Percentiles rank a stretch among this genome's conserved stretches.
phyloP scores from a whole-genome alignment of 2,329 filamentous ascomycete species.

The Pestalotiopsis sp. region DNA sequence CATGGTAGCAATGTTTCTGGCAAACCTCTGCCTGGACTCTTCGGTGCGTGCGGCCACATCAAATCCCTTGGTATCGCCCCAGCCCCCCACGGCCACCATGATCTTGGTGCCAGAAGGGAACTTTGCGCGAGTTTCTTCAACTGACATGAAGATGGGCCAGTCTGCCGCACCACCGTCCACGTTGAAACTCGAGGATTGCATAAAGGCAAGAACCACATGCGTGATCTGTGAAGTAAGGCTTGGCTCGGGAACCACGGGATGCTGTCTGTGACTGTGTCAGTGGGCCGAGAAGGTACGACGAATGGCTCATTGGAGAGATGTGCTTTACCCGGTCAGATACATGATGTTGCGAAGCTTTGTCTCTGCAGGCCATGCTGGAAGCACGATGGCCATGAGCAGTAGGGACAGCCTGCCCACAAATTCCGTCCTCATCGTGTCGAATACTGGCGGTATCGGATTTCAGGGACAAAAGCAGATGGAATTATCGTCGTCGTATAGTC shows the following conservation, averaged over 20 bases:
- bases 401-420: conserved; percentile 16
- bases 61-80: conserved; percentile 65
- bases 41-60: conserved; percentile 49
- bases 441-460: background rate
- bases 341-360: conserved; percentile 32
- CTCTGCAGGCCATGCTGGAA: conserved; percentile 13
- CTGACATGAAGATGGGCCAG: conserved; percentile 53
- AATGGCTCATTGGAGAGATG: background rate
- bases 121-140: conserved; percentile 52
- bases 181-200: conserved; percentile 53
- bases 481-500: background rate
- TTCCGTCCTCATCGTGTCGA: background rate
- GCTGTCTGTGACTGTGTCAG: conserved; percentile 26
- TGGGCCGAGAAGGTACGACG: conserved; percentile 1
- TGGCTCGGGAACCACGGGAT: conserved; percentile 30
- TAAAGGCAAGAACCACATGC: conserved; percentile 59
- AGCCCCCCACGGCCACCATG: conserved; percentile 68
- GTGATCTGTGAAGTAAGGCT: conserved; percentile 48
- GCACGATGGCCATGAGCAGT: conserved; percentile 16
- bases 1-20: conserved; percentile 59
- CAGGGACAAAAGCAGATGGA: background rate
- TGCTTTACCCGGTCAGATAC: conserved; percentile 34
- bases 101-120: conserved; percentile 59
- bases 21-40: conserved; percentile 52
- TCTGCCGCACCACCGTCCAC: conserved; percentile 44